Conservation (phyloP, 768 basidiomycete genomes). For the Tylopilus cervinicoccineus region DNA sequence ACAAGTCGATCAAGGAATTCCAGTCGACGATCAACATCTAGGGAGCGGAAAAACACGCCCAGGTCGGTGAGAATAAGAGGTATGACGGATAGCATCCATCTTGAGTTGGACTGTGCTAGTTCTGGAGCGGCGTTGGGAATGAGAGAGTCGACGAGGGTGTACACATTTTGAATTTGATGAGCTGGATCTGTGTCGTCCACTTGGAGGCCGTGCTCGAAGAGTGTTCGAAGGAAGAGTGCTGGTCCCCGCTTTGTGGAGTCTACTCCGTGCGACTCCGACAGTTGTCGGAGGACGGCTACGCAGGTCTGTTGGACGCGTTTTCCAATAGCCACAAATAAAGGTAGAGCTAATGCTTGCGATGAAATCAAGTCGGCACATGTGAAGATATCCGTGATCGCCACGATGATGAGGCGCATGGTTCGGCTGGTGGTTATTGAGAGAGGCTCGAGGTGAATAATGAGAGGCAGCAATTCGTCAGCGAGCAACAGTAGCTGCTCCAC, state of each 20-base stretch:
- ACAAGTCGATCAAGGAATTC: conserved; percentile 53
- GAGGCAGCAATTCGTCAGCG: conserved; percentile 47
- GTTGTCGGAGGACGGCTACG: conserved; percentile 41
- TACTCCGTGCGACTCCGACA: conserved; percentile 33
- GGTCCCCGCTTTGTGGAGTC: conserved; percentile 36
- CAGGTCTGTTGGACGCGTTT: conserved; percentile 48
- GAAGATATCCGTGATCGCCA: conserved; percentile 51
- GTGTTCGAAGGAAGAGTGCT: conserved; percentile 49
- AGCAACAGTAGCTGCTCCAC: conserved; percentile 54
- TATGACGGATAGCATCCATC: conserved; percentile 53
- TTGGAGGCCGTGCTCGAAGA: conserved; percentile 48
- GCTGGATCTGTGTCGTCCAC: conserved; percentile 50
- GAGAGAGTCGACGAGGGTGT: conserved; percentile 52
- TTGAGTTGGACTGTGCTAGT: conserved; percentile 29
- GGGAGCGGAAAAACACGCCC: conserved; percentile 47
- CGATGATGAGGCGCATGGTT: conserved; percentile 41
- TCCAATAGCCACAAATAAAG: conserved; percentile 21
- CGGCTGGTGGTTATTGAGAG: conserved; percentile 50
- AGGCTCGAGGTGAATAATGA: conserved; percentile 46
- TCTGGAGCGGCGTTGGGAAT: conserved; percentile 38
- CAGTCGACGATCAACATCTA: conserved; percentile 54
- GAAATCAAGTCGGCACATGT: conserved; percentile 47
- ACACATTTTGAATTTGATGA: conserved; percentile 51
- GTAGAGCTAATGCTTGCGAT: conserved; percentile 34
- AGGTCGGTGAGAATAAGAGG: conserved; percentile 56